Base-by-base conservation (phyloP, 192 early-diverging fungal species). In the Gorgonomyces haynaldii region DNA sequence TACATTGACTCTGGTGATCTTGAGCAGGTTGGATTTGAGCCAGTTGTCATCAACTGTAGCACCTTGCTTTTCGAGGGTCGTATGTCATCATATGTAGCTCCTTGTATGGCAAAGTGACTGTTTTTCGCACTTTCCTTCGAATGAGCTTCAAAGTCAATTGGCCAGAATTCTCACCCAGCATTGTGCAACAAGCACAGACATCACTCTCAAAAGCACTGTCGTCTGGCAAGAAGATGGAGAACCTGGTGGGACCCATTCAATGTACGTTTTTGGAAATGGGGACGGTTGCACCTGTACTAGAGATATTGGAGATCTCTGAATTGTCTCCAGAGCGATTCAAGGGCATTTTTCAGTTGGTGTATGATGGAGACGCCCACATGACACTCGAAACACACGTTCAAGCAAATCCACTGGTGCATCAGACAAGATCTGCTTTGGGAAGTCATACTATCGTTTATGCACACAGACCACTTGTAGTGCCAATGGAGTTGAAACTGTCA, bases 71-170 rank as follows among this genome's bases (percentile, higher is more conserved):
- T n/a, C n/a, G n/a, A n/a, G n/a, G n/a, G n/a, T n/a, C n/a, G n/a
- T n/a, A n/a, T n/a, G n/a, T n/a, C n/a, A n/a, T n/a, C n/a, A n/a
- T n/a, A n/a, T n/a, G n/a, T n/a, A n/a, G n/a, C n/a, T n/a, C n/a
- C n/a, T n/a, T n/a, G n/a, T n/a, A n/a, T n/a, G n/a, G n/a, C n/a
- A n/a, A n/a, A n/a, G n/a, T n/a, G n/a, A n/a, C n/a, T n/a, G n/a
- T n/a, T n/a, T n/a, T n/a, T n/a, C 30, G 6, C 30, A 31, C 5
- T 31, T 31, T 31, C 12, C 5, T 5, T 31, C 12, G 29, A 49
- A 93, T 93, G 89, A 78, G 85, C 19, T 98, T 98, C 72, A 88
- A 84, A 58, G 88, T 98, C 66, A 91, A 88, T 61, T 99, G 96
- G 96, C 86, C 88, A 12, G 62, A 74, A 19, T 97, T 99, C 65